Conservation (phyloP, 1,284 basidiomycete genomes). For the Leccinum huronense region DNA sequence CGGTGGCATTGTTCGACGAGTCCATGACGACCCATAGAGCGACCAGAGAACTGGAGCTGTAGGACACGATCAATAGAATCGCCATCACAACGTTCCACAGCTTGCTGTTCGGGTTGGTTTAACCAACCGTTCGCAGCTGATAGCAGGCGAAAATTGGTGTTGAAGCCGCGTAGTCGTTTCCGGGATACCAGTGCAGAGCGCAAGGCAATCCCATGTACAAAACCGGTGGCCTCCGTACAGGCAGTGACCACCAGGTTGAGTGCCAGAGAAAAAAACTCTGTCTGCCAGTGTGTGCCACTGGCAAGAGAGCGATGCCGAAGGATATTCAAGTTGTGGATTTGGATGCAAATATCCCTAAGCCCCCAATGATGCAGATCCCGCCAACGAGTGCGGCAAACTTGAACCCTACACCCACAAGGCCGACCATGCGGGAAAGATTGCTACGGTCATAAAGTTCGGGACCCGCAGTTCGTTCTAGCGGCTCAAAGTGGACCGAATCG, state of each 20-base stretch:
- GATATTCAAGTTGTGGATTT: conserved; percentile 23
- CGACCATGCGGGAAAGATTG: neutral
- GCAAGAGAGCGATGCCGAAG: conserved; percentile 26
- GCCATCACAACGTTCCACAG: conserved; percentile 28
- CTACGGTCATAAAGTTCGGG: neutral
- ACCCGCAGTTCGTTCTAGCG: neutral
- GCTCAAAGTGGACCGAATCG: conserved; percentile 24
- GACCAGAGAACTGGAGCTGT: conserved; percentile 29
- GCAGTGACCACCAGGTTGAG: conserved; percentile 28
- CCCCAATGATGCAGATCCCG: conserved; percentile 12
- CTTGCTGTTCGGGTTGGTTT: conserved; percentile 28
- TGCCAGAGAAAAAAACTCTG: conserved; percentile 22
- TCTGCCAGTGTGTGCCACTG: conserved; percentile 21
- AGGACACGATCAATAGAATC: conserved; percentile 31
- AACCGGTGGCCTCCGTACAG: conserved; percentile 34
- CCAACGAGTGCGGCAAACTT: neutral
- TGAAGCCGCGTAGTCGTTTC: conserved; percentile 29
- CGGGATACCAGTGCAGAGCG: conserved; percentile 31
- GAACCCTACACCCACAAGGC: neutral
- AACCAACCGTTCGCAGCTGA: conserved; percentile 20
- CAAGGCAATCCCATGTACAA: conserved; percentile 30
- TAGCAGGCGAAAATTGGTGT: conserved; percentile 35
- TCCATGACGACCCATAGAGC: conserved; percentile 23
- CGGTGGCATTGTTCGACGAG: conserved; percentile 16
- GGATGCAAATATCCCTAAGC: conserved; percentile 24